Base-by-base conservation (phyloP, 805 yeast genomes). In the Metschnikowia gelsemii region DNA sequence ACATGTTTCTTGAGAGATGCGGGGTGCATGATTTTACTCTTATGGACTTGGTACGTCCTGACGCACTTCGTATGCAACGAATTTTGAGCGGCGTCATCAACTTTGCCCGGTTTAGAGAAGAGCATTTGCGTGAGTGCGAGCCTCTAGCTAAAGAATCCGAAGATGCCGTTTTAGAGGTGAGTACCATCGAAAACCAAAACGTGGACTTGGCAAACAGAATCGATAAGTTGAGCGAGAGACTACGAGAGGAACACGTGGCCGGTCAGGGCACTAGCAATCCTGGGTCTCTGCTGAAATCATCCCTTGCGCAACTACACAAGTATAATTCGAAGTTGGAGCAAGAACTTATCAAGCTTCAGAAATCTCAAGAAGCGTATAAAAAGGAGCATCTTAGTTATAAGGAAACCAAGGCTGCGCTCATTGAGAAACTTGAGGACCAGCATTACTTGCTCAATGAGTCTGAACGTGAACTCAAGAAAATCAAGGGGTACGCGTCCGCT, bases 31-130 rank as follows among this genome's bases (percentile, higher is more conserved):
- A 89, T 60, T 85, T 88, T 56, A 76, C 80, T 31, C 68, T 88
- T 37, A 70, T 77, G 64, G 96, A 89, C 63, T 66, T 89, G 22
- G 70, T 78, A 44, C 80, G 79, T 50, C 96, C 96, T 0, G 96
- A 88, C n/a, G 68, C 85, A 0, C 62, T 59, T 27, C 68, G 95
- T 43, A 70, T 79, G 1, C 67, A 80, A 47, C 66, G 91, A 34
- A 70, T 87, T 16, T 61, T 88, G 20, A 87, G 95, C 57, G 93
- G 93, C 0, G 80, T 88, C 36, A 84, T 88, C 17, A 89, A 89
- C 58, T 89, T 79, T 69, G 95, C 95, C 1, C 67, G 91, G 42
- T 88, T 85, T 55, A 73, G 95, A 50, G 95, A 87, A 52, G 87
- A 82, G 49, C 80, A 85, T 45, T 75, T 82, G 58, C 73, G 70